Evolutionary conservation across 495 filamentous ascomycete species (phyloP).

Genomic region (Trichoderma erinaceum): DNA sequence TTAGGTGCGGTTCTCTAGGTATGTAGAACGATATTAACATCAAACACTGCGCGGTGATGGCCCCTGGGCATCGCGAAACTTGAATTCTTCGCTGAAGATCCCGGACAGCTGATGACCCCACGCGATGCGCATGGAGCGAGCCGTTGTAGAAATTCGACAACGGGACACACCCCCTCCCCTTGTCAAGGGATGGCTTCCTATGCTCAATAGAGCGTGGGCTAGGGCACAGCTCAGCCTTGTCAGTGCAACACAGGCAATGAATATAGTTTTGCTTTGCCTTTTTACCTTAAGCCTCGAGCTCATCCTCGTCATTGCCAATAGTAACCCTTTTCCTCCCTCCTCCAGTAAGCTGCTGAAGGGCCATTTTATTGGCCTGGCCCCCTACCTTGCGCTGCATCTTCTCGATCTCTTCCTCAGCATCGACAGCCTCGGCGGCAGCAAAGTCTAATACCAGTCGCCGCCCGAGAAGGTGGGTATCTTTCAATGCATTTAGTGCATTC

Average conservation of each 20-base stretch:
- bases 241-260: constrained; percentile 5
- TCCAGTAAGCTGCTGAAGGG: constrained; percentile 78
- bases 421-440: constrained; percentile 73
- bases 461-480: constrained; percentile 89
- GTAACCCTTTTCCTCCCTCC: constrained; percentile 80
- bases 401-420: constrained; percentile 91
- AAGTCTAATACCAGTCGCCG: constrained; percentile 84
- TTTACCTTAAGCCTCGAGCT: constrained; percentile 37
- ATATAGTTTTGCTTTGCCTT: constrained; percentile 17
- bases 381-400: constrained; percentile 94
- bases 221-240: constrained; percentile 12
- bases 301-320: constrained; percentile 66
- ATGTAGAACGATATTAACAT: constrained; percentile 14
- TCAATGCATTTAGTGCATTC: constrained; percentile 84
- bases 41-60: background rate
- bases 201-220: constrained; percentile 24
- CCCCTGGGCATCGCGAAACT: background rate
- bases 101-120: constrained; percentile 6
- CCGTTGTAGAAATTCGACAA: constrained; percentile 17
- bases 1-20: background rate
- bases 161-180: constrained; percentile 21
- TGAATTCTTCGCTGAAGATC: constrained; percentile 11
- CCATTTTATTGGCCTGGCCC: constrained; percentile 78
- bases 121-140: background rate
- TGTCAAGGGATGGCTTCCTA: constrained; percentile 24